Evolutionary conservation across 2,329 filamentous ascomycete genomes (phyloP), one percentile per base, ranked within the genome.

Genomic region (Trichothecium sympodiale): DNA sequence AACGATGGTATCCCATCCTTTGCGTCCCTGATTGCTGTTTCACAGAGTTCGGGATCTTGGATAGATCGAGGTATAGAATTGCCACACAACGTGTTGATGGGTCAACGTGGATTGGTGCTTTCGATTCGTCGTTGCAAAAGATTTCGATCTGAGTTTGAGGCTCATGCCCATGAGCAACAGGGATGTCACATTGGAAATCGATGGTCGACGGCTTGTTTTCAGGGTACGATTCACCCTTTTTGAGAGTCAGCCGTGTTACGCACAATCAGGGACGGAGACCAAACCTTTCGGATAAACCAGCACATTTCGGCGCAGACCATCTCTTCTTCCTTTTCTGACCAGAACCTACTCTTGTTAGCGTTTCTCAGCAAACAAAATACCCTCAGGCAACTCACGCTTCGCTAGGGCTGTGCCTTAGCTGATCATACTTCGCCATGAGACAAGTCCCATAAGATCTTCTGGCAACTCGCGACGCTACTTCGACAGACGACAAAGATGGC

Each of bases 81-180:
- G 55, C 57, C 9, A 60, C 51, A 26, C 46, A 48, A 10, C 46
- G 44, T 8, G 57, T 59, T 3, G 39, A 44, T 14, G 43, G 32
- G 29, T 46, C 51, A 27, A 52, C 41, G 37, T 60, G 57, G 4
- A 52, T 35, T 1, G 57, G 55, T 5, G 51, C 44, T n/a, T 40
- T 47, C 0, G 35, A 36, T n/a, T 56, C 51, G 16, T 56, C 46
- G 38, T 51, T 53, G 43, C 51, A 51, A 40, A 55, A 59, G 6
- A 60, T 59, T 31, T 60, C 54, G 34, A 60, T 56, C 33, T 59
- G 53, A 2, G 56, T 57, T 36, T 60, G 56, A 5, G 57, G 57
- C 7, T 40, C 39, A 31, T 56, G 51, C 3, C 57, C 57, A 37
- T 50, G 42, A 4, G 23, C 27, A 5, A 59, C 55, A 4, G 57